Evolutionary conservation across 1,284 basidiomycete genomes (phyloP), one percentile per base, ranked within the genome.

Genomic region (Trichosporon sp.): DNA sequence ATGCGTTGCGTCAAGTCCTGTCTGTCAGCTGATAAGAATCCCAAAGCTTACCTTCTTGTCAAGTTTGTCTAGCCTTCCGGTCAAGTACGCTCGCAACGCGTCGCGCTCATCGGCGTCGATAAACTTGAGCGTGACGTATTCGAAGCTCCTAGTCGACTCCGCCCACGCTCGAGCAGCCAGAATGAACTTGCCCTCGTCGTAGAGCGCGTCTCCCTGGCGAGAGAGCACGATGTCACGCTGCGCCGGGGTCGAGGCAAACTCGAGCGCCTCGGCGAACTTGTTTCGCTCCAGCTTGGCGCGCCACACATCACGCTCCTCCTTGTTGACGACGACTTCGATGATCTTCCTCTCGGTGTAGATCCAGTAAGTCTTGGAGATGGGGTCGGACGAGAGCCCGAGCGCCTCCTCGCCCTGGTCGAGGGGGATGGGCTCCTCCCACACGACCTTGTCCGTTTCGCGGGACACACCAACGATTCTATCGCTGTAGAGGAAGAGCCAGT

Each of bases 301-400:
- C 97, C 97, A 99, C 6, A 99, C 90, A 78, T 98, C 92, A 3
- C 95, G 88, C 76, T 92, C 92, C 84, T 99, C 97, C 74, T 96
- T 92, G 11, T 87, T 87, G 18, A 94, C 87, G 15, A 91, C 88
- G 21, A 99, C 85, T 78, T 99, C 97, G 76, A 93, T 95, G 58
- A 99, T 88, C 0, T 92, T 92, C 69, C 90, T 88, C 74, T 93
- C 89, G 0, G 96, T 95, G 80, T 92, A 97, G 1, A 97, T 87
- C 97, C 97, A 99, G 76, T 92, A 96, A 3, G 96, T 98, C 78
- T 89, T 89, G 8, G 92, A 89, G 4, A 92, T 88, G 8, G 92
- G 90, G 81, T 99, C 97, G 7, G 90, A 87, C 4, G 89, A 87
- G 25, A 97, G 84, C 0, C 90, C 92, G 27, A 88, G 85, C 7